Evolutionary conservation across 1,284 basidiomycete genomes (phyloP).

Genomic region (Ustilago esculenta): DNA sequence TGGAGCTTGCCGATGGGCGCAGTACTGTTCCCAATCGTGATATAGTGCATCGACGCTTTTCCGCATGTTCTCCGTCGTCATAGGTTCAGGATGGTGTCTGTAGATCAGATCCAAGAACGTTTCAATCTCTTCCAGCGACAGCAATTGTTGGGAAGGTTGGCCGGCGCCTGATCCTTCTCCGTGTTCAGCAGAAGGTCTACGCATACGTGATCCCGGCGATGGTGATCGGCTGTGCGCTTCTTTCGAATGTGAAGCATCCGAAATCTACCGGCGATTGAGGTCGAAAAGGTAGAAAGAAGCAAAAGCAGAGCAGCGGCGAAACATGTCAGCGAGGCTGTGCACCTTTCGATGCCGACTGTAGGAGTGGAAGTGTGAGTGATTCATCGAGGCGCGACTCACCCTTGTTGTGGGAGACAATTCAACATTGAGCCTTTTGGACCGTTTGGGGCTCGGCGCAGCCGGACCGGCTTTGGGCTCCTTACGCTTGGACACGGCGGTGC

Average conservation of each 20-base stretch:
- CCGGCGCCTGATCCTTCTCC: not conserved
- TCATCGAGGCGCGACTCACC: slow-evolving; percentile 2
- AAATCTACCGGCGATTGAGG: not conserved
- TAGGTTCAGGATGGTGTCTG: slow-evolving; percentile 42
- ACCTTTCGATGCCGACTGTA: too few species aligned
- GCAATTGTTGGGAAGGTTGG: slow-evolving; percentile 4
- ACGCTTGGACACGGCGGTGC: slow-evolving; percentile 6
- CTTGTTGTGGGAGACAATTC: slow-evolving; percentile 4
- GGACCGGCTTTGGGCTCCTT: slow-evolving; percentile 2
- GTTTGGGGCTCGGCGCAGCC: slow-evolving; percentile 11
- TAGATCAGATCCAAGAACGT: slow-evolving; percentile 37
- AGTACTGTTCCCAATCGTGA: slow-evolving; percentile 31
- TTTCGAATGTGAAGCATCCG: not conserved
- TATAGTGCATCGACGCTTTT: slow-evolving; percentile 45
- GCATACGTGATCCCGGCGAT: slow-evolving; percentile 8
- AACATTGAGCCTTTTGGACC: slow-evolving; percentile 4
- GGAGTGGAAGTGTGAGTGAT: too few species aligned
- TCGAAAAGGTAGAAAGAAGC: too few species aligned
- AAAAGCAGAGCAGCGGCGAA: too few species aligned
- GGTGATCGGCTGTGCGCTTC: slow-evolving; percentile 9
- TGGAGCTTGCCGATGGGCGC: slow-evolving; percentile 23
- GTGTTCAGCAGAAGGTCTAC: not conserved
- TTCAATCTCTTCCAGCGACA: slow-evolving; percentile 34
- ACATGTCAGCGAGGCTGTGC: too few species aligned
- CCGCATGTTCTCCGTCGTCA: slow-evolving; percentile 44